Base-by-base conservation (phyloP, 2,329 filamentous ascomycete genomes). In the Epichloe baconii region DNA sequence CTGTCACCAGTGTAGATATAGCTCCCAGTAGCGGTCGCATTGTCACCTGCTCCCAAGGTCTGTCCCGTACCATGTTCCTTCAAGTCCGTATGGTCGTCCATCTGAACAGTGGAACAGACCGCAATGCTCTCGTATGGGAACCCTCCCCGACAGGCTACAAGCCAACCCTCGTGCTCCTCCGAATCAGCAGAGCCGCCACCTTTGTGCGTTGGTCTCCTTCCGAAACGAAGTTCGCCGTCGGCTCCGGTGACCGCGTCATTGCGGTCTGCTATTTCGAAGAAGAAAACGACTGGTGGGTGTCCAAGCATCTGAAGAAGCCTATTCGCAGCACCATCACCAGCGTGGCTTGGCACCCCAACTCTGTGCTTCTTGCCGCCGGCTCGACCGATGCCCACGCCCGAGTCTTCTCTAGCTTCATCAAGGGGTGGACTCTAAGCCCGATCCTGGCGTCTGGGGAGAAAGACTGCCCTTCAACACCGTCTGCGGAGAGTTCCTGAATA, bases 261-360 rank as follows among this genome's bases (percentile, higher is more conserved):
- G 89, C 93, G 41, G 80, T 97, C 60, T 98, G 93, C 77, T 97
- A 97, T 74, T 98, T 98, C 61, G 93, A 98, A 66, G 88, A 95
- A 67, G 93, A 98, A 70, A 96, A 98, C 70, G 90, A 98, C 74
- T 98, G 93, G 93, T 98, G 93, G 93, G 91, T 98, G 42, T 96
- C 90, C 38, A 98, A 98, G 77, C 93, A 98, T 71, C 73, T 98
- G 64, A 97, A 97, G 81, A 98, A 97, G 79, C 93, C 93, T 19
- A 95, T 98, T 62, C 86, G 91, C 59, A 95, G 89, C 67, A 98
- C 93, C 52, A 91, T 98, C 62, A 97, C 93, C 51, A 89, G 86
- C 15, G 82, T 98, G 44, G 84, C 85, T 52, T 98, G 93, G 93
- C 93, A 98, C 69, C 93, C 93, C 37, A 98, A 98, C 76, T 94